Percentiles rank a stretch among this genome's conserved stretches.
Conservation (phyloP, 768 basidiomycete species). For the Asterophora lycoperdoides region DNA sequence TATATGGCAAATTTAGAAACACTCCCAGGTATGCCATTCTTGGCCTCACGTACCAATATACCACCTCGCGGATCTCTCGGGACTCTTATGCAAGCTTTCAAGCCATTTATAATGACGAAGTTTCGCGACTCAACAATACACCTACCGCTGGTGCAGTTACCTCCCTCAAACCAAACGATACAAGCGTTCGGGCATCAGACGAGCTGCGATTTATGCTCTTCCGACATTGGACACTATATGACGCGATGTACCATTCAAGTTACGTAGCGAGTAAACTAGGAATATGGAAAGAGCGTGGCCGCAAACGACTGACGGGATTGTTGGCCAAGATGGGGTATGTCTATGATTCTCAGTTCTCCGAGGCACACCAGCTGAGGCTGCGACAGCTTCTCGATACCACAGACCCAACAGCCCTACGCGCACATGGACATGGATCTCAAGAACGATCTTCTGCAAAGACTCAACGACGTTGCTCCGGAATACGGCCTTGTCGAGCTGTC, state of each 20-base stretch:
- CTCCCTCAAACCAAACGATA: slow-evolving; percentile 76
- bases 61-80: slow-evolving; percentile 81
- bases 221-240: slow-evolving; percentile 97
- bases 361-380: background rate
- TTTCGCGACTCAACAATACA: slow-evolving; percentile 81
- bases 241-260: slow-evolving; percentile 96
- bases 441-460: slow-evolving; percentile 68
- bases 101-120: slow-evolving; percentile 82
- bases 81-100: slow-evolving; percentile 81
- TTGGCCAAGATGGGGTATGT: slow-evolving; percentile 97
- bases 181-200: slow-evolving; percentile 74
- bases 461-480: slow-evolving; percentile 88
- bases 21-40: slow-evolving; percentile 80
- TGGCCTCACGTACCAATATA: slow-evolving; percentile 91
- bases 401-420: slow-evolving; percentile 89
- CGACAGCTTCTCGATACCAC: slow-evolving; percentile 84
- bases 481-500: slow-evolving; percentile 91
- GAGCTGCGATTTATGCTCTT: slow-evolving; percentile 94
- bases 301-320: slow-evolving; percentile 83
- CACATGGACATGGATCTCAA: slow-evolving; percentile 99
- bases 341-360: slow-evolving; percentile 10
- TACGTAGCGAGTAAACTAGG: slow-evolving; percentile 94
- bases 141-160: slow-evolving; percentile 36
- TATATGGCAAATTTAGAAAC: slow-evolving; percentile 1
- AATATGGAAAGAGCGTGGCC: slow-evolving; percentile 93